Evolutionary conservation across 306 rosid genomes (phyloP), one percentile per base, ranked within the genome.

Genomic region (Herpetospermum pedunculosum): DNA sequence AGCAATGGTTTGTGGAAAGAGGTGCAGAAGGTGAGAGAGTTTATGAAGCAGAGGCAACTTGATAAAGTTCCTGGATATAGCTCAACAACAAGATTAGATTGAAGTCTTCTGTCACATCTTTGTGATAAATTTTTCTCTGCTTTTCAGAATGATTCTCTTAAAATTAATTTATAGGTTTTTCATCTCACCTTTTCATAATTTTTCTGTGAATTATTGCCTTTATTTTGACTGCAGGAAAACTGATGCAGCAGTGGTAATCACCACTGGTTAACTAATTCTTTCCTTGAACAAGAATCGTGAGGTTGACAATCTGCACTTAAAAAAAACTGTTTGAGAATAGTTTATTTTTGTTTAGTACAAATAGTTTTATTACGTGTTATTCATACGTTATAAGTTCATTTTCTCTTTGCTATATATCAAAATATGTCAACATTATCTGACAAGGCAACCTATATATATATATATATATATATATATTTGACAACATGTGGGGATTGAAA

Each of bases 21-120:
- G 81, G 90, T 75, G 62, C 91, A 90, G 80, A 81, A 81, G 80
- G 55, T 88, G 70, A 82, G 96, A 75, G 76, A 72, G 16, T 23
- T 85, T 46, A 86, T 88, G 93, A 81, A 82, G 79, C 78, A 70
- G 69, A 80, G 81, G 72, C 86, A 41, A 10, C 81, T 90, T 62
- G 78, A 85, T 30, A 90, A 90, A 80, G 71, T 83, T 86, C 96
- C 96, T 35, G 91, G 85, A 16, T 88, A 87, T 81, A 88, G 94
- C 83, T 70, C 88, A 74, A 79, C 92, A 76, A 81, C 84, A 57
- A 82, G 63, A 47, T 68, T 81, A 58, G 32, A 78, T 72, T 88
- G 83, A 88, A 74, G 57, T 70, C 46, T 47, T 47, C 49, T 26
- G 40, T 57, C 40, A 21, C 34, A 26, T 47, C 30, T 69, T 44